Evolutionary conservation across 1,284 basidiomycete genomes (phyloP).

Genomic region (Rhodotorula sp.): DNA sequence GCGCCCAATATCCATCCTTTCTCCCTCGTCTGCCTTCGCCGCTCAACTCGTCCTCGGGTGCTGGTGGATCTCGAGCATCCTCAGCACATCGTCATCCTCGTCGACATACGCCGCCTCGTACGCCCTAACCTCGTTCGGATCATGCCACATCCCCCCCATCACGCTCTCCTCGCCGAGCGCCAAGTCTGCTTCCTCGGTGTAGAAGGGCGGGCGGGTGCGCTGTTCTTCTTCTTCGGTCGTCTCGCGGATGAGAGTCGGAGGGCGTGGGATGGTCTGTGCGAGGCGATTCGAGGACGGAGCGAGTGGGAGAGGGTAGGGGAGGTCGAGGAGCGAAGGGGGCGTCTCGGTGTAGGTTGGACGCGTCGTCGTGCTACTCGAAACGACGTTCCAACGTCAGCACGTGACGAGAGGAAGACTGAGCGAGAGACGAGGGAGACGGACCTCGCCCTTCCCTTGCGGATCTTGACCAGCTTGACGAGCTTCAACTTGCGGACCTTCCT

Average conservation of each 20-base stretch:
- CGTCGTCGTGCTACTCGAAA: background rate
- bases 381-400: too few relatives aligned
- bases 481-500: background rate
- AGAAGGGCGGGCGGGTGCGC: conserved; percentile 17
- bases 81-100: conserved; percentile 1
- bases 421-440: background rate
- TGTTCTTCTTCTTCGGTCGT: background rate
- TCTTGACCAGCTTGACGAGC: conserved; percentile 5
- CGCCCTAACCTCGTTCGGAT: conserved; percentile 1
- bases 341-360: conserved; percentile 17
- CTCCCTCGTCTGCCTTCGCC: background rate
- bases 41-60: conserved; percentile 9
- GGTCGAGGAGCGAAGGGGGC: conserved; percentile 22
- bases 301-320: conserved; percentile 23
- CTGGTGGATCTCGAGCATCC: conserved; percentile 1
- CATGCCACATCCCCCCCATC: conserved; percentile 17
- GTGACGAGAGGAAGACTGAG: accelerated
- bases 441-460: background rate
- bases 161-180: conserved; percentile 9
- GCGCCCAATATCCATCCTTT: too few relatives aligned
- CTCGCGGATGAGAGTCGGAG: conserved; percentile 13
- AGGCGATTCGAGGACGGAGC: conserved; percentile 19
- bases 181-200: conserved; percentile 16
- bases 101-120: conserved; percentile 6
- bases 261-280: conserved; percentile 19